Conservation (phyloP, 75 land plant genomes). For the Gnetum montanum region DNA sequence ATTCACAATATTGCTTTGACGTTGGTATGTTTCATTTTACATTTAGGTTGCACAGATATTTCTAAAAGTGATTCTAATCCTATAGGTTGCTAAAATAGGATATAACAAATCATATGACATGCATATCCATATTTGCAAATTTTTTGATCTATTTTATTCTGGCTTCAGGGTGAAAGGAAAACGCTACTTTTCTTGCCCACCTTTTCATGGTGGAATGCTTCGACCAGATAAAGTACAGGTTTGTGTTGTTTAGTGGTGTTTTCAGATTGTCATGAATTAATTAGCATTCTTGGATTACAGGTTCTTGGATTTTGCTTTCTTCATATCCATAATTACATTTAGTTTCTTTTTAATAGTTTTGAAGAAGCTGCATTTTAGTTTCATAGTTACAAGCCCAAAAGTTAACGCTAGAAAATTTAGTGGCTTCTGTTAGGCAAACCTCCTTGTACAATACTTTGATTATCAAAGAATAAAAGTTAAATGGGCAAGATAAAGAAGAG, state of each 20-base stretch:
- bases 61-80: neutral
- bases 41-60: neutral
- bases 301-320: neutral
- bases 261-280: neutral
- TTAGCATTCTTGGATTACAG: neutral
- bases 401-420: too few relatives aligned
- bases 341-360: neutral
- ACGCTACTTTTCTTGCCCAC: constrained; percentile 79
- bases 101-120: too few relatives aligned
- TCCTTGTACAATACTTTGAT: too few relatives aligned
- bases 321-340: neutral
- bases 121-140: neutral
- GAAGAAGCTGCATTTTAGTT: neutral
- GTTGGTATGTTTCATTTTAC: neutral
- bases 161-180: constrained; percentile 76
- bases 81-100: too few relatives aligned
- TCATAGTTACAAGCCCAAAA: too few relatives aligned
- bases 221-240: constrained; percentile 97
- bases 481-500: too few relatives aligned
- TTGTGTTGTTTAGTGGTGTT: neutral
- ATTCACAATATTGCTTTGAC: neutral
- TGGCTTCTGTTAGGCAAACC: too few relatives aligned
- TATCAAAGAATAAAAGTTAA: too few relatives aligned
- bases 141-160: neutral
- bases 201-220: constrained; percentile 67